Conservation (phyloP, 768 basidiomycete genomes). For the Lactarius trivialis region DNA sequence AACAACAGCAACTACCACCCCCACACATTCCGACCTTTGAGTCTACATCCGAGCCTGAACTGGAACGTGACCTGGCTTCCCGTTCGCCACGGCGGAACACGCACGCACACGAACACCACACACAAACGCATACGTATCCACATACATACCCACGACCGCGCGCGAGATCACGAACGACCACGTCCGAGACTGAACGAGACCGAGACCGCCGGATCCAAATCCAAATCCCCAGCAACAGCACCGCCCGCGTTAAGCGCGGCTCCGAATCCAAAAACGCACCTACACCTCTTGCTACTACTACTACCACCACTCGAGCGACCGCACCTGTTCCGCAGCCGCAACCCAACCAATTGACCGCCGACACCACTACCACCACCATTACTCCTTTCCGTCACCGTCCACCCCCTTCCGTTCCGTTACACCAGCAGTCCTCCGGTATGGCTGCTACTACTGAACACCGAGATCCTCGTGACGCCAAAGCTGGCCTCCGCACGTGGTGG, state of each 20-base stretch:
- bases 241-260: neutral
- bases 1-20: neutral
- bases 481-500: conserved; percentile 72
- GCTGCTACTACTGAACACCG: neutral
- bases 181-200: neutral
- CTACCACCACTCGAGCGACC: neutral
- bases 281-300: no score
- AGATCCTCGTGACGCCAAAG: conserved; percentile 5
- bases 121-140: neutral
- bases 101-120: neutral
- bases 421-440: neutral
- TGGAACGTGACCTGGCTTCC: conserved; percentile 1
- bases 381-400: neutral
- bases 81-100: neutral
- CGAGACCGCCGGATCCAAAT: neutral
- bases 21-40: neutral
- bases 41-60: conserved; percentile 1
- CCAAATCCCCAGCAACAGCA: neutral
- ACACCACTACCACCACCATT: neutral
- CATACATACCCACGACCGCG: conserved; percentile 10
- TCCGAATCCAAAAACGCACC: neutral
- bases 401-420: conserved; percentile 1
- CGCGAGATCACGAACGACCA: neutral
- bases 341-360: neutral
- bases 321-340: neutral